Evolutionary conservation across 2,329 filamentous ascomycete species (phyloP), one percentile per base, ranked within the genome.

Genomic region (Trichoderma sp.): DNA sequence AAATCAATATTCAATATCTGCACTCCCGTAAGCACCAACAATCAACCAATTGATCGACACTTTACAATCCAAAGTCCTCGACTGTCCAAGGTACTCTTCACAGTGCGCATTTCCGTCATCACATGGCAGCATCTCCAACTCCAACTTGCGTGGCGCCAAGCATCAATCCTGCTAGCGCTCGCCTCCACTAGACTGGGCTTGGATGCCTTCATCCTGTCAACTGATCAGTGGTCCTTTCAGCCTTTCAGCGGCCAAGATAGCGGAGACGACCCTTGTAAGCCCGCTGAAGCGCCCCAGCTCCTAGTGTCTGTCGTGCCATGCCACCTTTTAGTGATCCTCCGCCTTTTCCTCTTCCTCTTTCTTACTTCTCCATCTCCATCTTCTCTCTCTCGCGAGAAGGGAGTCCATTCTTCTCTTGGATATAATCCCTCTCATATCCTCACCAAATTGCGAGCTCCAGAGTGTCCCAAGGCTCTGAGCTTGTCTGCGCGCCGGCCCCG

Each of bases 261-360:
- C 57, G 28, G 26, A 61, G 66, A 20, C 8, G 57, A 62, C 66
- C 66, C 66, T 62, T 69, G 57, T 62, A 57, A 57, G 57, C 66
- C 65, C 55, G 36, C 26, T 34, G 23, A 59, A 65, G 43, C 26
- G 62, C 64, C 62, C 17, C 39, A 57, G 15, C 30, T 26, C n/a
- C 23, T 47, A 47, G 36, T 36, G 61, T 50, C 30, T 30, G 30
- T 30, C 30, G 30, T 30, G 30, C 30, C 61, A 64, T 36, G 61
- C 20, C 61, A 64, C 26, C 23, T 6, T 47, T 30, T 64, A 50
- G 64, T n/a, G 43, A n/a, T 23, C 36, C 63, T 55, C 36, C 47
- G 6, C 28, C 63, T 55, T 23, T 26, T 36, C 12, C 30, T 34
- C 17, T n/a, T 20, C 39, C 13, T 9, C 17, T 9, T 53, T 5